Evolutionary conservation across 768 basidiomycete genomes (phyloP).

Genomic region (Trametes villosa): DNA sequence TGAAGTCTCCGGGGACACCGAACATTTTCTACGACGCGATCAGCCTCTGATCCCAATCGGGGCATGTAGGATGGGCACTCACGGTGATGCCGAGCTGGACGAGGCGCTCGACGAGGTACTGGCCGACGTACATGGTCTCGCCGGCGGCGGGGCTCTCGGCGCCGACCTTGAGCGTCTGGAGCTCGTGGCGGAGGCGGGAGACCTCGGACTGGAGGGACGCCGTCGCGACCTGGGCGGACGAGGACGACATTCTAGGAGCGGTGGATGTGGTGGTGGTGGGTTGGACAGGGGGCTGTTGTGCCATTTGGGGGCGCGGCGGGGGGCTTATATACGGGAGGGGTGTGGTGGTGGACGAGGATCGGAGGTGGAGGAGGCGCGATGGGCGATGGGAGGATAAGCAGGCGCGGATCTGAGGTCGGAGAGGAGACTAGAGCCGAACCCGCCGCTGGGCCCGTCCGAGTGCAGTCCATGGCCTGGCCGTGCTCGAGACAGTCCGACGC

Average conservation of each 20-base stretch:
- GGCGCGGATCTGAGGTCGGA: neutral
- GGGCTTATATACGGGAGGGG: slow-evolving; percentile 16
- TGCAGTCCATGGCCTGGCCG: slow-evolving; percentile 1
- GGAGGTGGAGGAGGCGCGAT: neutral
- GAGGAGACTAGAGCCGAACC: slow-evolving; percentile 8
- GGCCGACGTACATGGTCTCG: slow-evolving; percentile 53
- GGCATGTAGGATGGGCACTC: slow-evolving; percentile 19
- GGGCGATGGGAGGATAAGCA: slow-evolving; percentile 6
- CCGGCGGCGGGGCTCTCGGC: slow-evolving; percentile 36
- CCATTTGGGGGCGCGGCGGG: neutral
- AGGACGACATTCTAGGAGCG: neutral
- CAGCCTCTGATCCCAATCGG: neutral
- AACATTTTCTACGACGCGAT: slow-evolving; percentile 64
- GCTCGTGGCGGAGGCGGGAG: slow-evolving; percentile 49
- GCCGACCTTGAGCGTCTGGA: slow-evolving; percentile 45
- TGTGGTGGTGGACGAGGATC: neutral
- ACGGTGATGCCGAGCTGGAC: slow-evolving; percentile 69
- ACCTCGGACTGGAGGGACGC: slow-evolving; percentile 49
- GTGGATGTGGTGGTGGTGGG: slow-evolving; percentile 4
- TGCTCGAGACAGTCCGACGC: slow-evolving; percentile 16
- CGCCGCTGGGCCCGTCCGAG: neutral
- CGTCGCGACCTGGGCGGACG: slow-evolving; percentile 28
- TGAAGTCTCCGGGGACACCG: slow-evolving; percentile 88
- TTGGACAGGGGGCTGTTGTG: neutral
- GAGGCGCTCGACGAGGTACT: slow-evolving; percentile 66